Percentiles rank a stretch among this genome's conserved stretches.
Evolutionary conservation across 192 early-diverging fungal species (phyloP).

Genomic region (Spizellomyces sp.): DNA sequence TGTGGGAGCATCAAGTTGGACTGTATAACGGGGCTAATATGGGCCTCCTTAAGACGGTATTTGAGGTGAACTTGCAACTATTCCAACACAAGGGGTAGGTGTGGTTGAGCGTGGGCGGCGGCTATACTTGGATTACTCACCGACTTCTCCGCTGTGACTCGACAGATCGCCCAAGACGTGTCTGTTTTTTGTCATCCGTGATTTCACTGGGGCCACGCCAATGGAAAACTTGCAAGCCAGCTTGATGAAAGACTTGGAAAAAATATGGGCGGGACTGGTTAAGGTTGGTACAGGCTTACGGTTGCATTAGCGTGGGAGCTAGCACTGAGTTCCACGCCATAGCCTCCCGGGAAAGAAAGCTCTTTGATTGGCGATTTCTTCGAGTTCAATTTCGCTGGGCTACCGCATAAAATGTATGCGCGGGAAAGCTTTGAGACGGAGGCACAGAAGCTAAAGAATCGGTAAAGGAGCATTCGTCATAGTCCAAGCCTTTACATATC

Average conservation of each 20-base stretch:
- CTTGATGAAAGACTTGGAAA: slow-evolving; percentile 79
- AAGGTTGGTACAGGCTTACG: slow-evolving; percentile 53
- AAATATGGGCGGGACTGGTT: slow-evolving; percentile 86
- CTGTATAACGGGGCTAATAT: slow-evolving; percentile 99
- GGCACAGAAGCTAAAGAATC: slow-evolving; percentile 61
- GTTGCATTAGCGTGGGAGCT: not conserved
- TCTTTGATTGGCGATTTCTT: slow-evolving; percentile 85
- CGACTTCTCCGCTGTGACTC: not conserved
- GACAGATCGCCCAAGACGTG: slow-evolving; percentile 84
- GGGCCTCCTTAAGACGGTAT: slow-evolving; percentile 96
- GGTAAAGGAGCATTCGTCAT: slow-evolving; percentile 44
- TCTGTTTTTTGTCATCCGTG: slow-evolving; percentile 94
- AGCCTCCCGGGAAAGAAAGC: slow-evolving; percentile 81
- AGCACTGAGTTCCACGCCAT: not conserved
- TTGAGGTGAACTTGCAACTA: slow-evolving; percentile 98
- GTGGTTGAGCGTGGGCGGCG: not conserved
- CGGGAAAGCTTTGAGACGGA: slow-evolving; percentile 81
- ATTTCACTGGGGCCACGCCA: slow-evolving; percentile 88
- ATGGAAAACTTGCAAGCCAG: slow-evolving; percentile 78
- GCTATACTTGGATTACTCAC: slow-evolving; percentile 5
- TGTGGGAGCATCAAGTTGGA: slow-evolving; percentile 96
- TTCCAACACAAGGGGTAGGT: slow-evolving; percentile 78
- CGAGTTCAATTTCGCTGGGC: slow-evolving; percentile 83
- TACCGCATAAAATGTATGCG: slow-evolving; percentile 89
- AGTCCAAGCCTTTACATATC: not conserved